Base-by-base conservation (phyloP, 495 filamentous ascomycete genomes). In the Trichoderma reesei region DNA sequence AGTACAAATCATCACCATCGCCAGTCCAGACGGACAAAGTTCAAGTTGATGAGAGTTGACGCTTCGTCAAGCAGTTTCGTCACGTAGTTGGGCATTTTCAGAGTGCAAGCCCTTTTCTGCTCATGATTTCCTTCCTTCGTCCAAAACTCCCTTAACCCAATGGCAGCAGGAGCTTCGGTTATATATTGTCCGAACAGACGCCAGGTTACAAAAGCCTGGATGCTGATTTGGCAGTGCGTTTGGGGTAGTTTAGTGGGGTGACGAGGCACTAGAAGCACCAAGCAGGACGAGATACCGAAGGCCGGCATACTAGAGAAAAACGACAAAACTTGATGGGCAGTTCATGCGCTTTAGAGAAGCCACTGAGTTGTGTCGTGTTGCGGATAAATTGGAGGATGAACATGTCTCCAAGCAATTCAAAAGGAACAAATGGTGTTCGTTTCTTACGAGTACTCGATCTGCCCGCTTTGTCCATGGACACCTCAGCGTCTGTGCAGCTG, bases 161-260 rank as follows among this genome's bases (percentile, higher is more conserved):
- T 48, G n/a, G 44, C 18, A 20, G 0, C 54, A 65, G 63, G 46
- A 60, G 60, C 60, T 65, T 61, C 37, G 38, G 66, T 67, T 65
- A 44, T 63, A 63, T 63, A 60, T 44, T 56, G 44, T 59, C 67
- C 61, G 68, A 59, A 66, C 67, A 9, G 44, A 48, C 44, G 44
- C 16, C 3, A 11, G 18, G 51, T 36, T 56, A 13, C 10, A 10
- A 56, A 56, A 56, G 51, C 51, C 51, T 56, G 18, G 26, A 10
- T 16, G 51, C 26, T 56, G 51, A 56, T 56, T 56, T 36, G 51
- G 26, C 51, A 56, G 20, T 34, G 51, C 51, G 26, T 9, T 56
- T 56, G 51, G 51, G 51, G 51, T 56, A 56, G 51, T 34, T 56
- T 56, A 56, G 51, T 56, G 51, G 51, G 51, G 51, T 56, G 20